A percentile compares a stretch with the other conserved stretches of the same genome.
Conservation (phyloP, 176 grass and related monocot species). For the Musa itinerans region DNA sequence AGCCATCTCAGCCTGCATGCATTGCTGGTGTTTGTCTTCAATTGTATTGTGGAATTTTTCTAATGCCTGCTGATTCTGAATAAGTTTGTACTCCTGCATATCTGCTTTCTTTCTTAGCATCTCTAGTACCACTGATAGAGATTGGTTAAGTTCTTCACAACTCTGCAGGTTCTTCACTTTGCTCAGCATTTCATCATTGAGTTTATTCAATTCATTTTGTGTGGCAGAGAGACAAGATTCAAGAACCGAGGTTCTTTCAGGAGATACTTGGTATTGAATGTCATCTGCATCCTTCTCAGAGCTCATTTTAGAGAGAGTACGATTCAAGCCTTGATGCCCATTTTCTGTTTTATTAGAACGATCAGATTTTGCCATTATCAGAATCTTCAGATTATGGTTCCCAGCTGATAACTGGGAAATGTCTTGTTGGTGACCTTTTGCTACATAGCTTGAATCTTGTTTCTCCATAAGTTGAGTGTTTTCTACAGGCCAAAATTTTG, state of each 20-base stretch:
- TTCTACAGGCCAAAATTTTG: not conserved
- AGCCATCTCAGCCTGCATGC: constrained; percentile 45
- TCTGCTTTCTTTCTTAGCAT: constrained; percentile 52
- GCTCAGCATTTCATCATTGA: constrained; percentile 57
- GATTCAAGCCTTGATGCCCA: constrained; percentile 47
- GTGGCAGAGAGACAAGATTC: constrained; percentile 51
- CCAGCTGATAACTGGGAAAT: constrained; percentile 55
- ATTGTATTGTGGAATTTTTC: constrained; percentile 37
- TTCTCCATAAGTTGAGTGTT: constrained; percentile 21
- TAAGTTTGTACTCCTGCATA: constrained; percentile 53
- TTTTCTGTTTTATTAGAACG: constrained; percentile 61
- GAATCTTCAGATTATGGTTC: constrained; percentile 50
- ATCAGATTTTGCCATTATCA: constrained; percentile 54
- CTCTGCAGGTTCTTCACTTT: constrained; percentile 58
- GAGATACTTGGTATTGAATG: constrained; percentile 48
- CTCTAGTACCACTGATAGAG: constrained; percentile 41
- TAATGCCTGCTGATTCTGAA: constrained; percentile 46
- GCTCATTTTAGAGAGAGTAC: constrained; percentile 35
- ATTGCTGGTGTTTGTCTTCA: constrained; percentile 42
- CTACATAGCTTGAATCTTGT: constrained; percentile 29
- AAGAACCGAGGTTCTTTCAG: constrained; percentile 36
- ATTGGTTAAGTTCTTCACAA: constrained; percentile 50
- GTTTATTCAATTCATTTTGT: constrained; percentile 51
- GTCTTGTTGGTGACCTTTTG: constrained; percentile 54
- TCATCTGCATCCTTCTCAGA: constrained; percentile 45